Percentiles rank a stretch among this genome's conserved stretches.
phyloP scores from a whole-genome alignment of 805 yeast species.

The Candida boleticola region DNA sequence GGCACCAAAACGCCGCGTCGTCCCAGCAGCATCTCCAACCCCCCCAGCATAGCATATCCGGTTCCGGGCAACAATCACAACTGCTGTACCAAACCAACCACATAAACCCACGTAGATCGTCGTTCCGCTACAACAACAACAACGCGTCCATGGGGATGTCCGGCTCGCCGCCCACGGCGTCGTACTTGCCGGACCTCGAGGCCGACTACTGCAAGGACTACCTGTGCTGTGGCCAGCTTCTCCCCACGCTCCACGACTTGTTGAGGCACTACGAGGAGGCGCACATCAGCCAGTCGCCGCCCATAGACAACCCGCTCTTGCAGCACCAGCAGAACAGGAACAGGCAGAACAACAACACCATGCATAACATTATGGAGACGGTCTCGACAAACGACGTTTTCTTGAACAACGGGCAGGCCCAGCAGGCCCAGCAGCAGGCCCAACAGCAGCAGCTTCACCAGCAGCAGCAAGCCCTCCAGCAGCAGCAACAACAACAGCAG shows the following conservation, averaged over 20 bases:
- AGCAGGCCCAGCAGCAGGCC: conserved; percentile 11
- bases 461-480: conserved; percentile 11
- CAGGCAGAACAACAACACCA: conserved; percentile 36
- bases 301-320: conserved; percentile 32
- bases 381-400: conserved; percentile 94
- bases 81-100: conserved; percentile 6
- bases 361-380: conserved; percentile 73
- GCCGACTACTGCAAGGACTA: conserved; percentile 97
- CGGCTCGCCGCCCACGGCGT: conserved; percentile 68
- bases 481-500: conserved; percentile 15
- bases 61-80: conserved; percentile 10
- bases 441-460: conserved; percentile 8
- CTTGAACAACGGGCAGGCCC: conserved; percentile 41
- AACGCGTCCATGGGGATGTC: conserved; percentile 19
- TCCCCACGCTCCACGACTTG: conserved; percentile 92
- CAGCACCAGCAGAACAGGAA: conserved; percentile 18
- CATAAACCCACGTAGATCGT: conserved; percentile 5
- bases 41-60: conserved; percentile 11
- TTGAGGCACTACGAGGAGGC: conserved; percentile 95
- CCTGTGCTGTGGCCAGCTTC: conserved; percentile 88
- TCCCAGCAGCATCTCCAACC: conserved; percentile 18
- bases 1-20: conserved; percentile 11
- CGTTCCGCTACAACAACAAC: conserved; percentile 23
- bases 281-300: conserved; percentile 67
- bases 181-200: conserved; percentile 88